A percentile compares a stretch with the other conserved stretches of the same genome.
Evolutionary conservation across 2,329 filamentous ascomycete species (phyloP).

Genomic region (Sclerotinia spermophila): DNA sequence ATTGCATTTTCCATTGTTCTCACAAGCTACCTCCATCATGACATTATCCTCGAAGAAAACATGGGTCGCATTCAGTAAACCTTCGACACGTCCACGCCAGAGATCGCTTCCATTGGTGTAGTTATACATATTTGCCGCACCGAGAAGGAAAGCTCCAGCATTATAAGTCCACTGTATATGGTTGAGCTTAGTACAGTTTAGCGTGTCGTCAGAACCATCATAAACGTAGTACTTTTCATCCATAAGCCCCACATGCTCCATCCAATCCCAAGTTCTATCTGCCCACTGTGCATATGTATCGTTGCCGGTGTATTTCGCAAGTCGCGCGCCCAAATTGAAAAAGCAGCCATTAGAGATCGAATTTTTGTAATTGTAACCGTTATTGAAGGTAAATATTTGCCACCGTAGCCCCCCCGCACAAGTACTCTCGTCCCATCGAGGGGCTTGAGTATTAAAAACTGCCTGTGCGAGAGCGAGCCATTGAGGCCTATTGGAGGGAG

Average conservation of each 20-base stretch:
- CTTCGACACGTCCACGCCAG: slow-evolving; percentile 57
- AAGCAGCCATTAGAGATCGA: slow-evolving; percentile 61
- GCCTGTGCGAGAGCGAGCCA: slow-evolving; percentile 73
- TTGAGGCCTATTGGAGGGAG: slow-evolving; percentile 52
- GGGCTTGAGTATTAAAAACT: slow-evolving; percentile 75
- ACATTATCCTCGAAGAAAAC: slow-evolving; percentile 56
- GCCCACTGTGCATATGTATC: slow-evolving; percentile 76
- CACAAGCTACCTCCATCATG: slow-evolving; percentile 63
- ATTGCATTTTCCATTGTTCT: slow-evolving; percentile 56
- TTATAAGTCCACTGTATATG: slow-evolving; percentile 69
- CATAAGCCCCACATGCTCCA: slow-evolving; percentile 54
- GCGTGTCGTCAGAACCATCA: slow-evolving; percentile 56
- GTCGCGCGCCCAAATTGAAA: slow-evolving; percentile 60
- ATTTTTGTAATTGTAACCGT: slow-evolving; percentile 75
- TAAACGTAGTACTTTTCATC: slow-evolving; percentile 57
- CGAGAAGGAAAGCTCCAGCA: slow-evolving; percentile 61
- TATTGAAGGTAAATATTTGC: slow-evolving; percentile 83
- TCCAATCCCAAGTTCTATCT: slow-evolving; percentile 69
- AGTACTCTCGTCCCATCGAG: slow-evolving; percentile 64
- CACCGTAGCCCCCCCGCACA: slow-evolving; percentile 77
- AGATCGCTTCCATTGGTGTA: slow-evolving; percentile 52
- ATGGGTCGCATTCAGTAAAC: slow-evolving; percentile 50
- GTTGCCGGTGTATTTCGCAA: slow-evolving; percentile 76
- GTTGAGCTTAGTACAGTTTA: slow-evolving; percentile 56
- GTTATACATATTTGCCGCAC: slow-evolving; percentile 67